Conservation (phyloP, 2,329 filamentous ascomycete species). For the Pyricularia pennisetigena region DNA sequence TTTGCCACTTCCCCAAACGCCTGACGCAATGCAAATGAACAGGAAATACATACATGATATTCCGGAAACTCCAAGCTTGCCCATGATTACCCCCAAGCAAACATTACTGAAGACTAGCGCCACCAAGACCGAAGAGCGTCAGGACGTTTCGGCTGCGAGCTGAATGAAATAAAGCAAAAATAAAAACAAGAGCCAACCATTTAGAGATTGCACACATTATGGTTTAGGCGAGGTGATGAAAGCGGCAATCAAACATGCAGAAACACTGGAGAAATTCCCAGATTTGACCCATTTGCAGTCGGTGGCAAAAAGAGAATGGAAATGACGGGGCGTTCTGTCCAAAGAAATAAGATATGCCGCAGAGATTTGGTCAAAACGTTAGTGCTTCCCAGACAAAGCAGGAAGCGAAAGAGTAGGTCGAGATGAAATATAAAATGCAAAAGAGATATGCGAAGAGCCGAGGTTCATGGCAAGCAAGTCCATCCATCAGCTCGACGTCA, state of each 20-base stretch:
- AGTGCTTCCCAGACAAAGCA: background rate
- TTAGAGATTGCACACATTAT: conserved; percentile 1
- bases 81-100: conserved; percentile 1
- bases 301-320: background rate
- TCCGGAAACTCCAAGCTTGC: background rate
- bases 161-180: background rate
- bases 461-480: background rate
- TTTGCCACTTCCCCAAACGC: background rate
- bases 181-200: background rate
- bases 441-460: background rate
- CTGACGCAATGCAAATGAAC: background rate
- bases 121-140: background rate
- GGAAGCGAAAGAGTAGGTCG: background rate
- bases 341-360: background rate
- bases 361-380: background rate
- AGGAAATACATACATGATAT: background rate
- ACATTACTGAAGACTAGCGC: background rate
- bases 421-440: background rate
- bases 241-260: background rate
- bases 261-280: background rate
- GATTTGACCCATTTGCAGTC: background rate
- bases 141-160: background rate
- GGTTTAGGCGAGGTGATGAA: background rate
- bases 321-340: background rate
- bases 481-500: background rate